These are phyloP conservation scores for Zasmidium cellare DNA, from an alignment of 2,329 filamentous ascomycete species.

Conservation along the genomic window DNA sequence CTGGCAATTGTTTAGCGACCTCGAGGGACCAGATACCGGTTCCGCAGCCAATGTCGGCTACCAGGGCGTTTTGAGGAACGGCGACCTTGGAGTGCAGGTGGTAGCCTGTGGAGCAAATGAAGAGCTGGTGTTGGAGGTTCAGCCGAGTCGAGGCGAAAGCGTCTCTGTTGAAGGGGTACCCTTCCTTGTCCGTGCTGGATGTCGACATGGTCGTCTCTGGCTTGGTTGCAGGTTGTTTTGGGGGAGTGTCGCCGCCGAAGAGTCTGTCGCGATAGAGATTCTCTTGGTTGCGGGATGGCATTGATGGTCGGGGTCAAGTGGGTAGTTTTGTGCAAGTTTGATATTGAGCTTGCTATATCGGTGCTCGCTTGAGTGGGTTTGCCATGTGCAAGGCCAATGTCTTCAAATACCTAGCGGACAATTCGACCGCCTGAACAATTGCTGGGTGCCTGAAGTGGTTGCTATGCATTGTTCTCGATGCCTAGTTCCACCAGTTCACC, in stretches of 20 bases:
- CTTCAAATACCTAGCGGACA: not conserved
- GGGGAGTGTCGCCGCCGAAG: constrained; percentile 9
- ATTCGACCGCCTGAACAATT: not conserved
- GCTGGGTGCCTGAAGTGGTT: not conserved
- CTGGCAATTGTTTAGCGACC: not conserved
- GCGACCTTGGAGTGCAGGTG: constrained; percentile 31
- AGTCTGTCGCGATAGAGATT: constrained; percentile 1
- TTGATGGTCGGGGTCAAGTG: not conserved
- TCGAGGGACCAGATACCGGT: constrained; percentile 23
- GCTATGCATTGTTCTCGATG: not conserved
- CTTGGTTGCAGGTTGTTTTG: not conserved
- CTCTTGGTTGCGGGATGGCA: not conserved
- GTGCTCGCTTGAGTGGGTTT: too few relatives aligned
- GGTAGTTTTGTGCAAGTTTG: too few relatives aligned
- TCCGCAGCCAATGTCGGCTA: constrained; percentile 23
- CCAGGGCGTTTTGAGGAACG: constrained; percentile 7
- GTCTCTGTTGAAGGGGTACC: constrained; percentile 20
- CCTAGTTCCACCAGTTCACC: not conserved
- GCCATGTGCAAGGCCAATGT: not conserved
- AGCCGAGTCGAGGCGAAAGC: constrained; percentile 21
- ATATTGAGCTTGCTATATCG: too few relatives aligned
- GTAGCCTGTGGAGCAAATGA: constrained; percentile 28
- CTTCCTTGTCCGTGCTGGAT: not conserved
- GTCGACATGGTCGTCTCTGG: not conserved
- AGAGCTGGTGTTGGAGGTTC: constrained; percentile 35